Conservation (phyloP, 108 stramenopile genomes). For the Cyclotella choctawhatcheeana region DNA sequence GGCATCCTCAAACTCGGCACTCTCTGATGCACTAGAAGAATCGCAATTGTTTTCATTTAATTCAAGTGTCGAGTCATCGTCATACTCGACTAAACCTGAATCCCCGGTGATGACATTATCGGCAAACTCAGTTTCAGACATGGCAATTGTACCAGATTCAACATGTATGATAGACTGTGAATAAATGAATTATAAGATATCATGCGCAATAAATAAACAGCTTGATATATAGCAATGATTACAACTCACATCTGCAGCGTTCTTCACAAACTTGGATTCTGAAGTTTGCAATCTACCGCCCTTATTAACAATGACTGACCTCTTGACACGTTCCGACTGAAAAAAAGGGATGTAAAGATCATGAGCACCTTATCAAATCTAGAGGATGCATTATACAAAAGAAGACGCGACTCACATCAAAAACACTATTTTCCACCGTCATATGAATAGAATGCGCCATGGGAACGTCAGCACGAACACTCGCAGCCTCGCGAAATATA, state of each 20-base stretch:
- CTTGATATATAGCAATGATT: neutral
- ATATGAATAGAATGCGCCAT: slow-evolving; percentile 37
- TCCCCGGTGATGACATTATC: slow-evolving; percentile 22
- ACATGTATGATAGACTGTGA: slow-evolving; percentile 24
- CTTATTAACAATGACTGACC: slow-evolving; percentile 39
- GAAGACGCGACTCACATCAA: slow-evolving; percentile 13
- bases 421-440: slow-evolving; percentile 16
- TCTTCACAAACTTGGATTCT: slow-evolving; percentile 19
- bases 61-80: slow-evolving; percentile 23
- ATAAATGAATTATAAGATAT: neutral
- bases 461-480: neutral
- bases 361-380: neutral
- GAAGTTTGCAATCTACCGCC: slow-evolving; percentile 32
- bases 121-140: slow-evolving; percentile 29
- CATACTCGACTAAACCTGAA: slow-evolving; percentile 21
- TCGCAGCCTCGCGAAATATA: slow-evolving; percentile 9
- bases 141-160: slow-evolving; percentile 31
- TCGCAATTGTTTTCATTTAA: slow-evolving; percentile 30
- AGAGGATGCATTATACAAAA: neutral
- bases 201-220: neutral
- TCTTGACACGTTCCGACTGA: slow-evolving; percentile 10
- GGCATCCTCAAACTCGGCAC: neutral
- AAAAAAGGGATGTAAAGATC: neutral
- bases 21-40: neutral
- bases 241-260: slow-evolving; percentile 27